Evolutionary conservation across 164 flowering plant genomes (phyloP), one percentile per base, ranked within the genome.

Genomic region (Kalanchoe fedtschenkoi): DNA sequence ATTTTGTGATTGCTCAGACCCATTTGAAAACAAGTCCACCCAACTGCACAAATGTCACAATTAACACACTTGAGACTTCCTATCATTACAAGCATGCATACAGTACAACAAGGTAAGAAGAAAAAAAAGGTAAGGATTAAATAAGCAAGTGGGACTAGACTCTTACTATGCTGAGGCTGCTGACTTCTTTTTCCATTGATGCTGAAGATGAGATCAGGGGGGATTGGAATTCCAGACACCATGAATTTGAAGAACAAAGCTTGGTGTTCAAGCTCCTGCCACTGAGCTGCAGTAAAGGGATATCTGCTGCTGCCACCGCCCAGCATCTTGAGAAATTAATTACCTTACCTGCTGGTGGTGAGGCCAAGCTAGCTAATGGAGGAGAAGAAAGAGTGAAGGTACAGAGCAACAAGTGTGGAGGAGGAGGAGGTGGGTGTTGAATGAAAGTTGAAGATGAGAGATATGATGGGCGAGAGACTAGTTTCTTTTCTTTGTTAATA

Each of bases 181-280:
- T 24, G 30, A 28, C 77, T 76, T 58, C 68, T 71, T 66, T 69
- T 75, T 29, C 32, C 32, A 26, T 51, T 26, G 63, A 81, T 39
- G 22, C 70, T 37, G 71, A 53, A 74, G 56, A 80, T 61, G 60
- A 81, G 86, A 66, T 81, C 83, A 56, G 81, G 69, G 22, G 87
- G 87, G 47, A 84, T 62, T 56, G 82, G 83, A 1, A 73, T 42
- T 41, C 86, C 85, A 13, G 79, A 66, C 29, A 68, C 61, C 72
- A 82, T 71, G 76, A 80, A 78, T 41, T 81, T 84, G 80, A 74
- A 84, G 69, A 84, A 74, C 1, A 81, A 78, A 51, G 84, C 89
- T 78, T 84, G 89, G 58, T 80, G 83, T 65, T 84, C 84, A 30
- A 84, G 84, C 70, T 84, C 89, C 67, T 84, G 80, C 84, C 83